Conservation (phyloP, 495 filamentous ascomycete species). For the Chaetomium cochliodes region DNA sequence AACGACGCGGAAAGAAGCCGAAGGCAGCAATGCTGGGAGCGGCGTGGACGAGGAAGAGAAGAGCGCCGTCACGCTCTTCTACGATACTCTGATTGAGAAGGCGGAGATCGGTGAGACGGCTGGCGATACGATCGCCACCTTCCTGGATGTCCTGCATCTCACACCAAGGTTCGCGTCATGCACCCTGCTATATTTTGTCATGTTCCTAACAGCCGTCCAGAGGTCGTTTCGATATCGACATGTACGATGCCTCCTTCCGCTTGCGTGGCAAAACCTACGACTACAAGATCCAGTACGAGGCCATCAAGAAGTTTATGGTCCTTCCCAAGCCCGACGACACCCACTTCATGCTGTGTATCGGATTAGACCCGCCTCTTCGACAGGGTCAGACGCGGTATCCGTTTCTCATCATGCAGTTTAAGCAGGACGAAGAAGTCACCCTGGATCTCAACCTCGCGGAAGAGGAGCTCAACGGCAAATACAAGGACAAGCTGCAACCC, state of each 20-base stretch:
- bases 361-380: constrained; percentile 90
- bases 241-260: constrained; percentile 98
- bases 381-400: constrained; percentile 98
- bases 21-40: constrained; percentile 65
- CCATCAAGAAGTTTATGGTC: constrained; percentile 97
- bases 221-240: constrained; percentile 99
- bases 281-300: constrained; percentile 98
- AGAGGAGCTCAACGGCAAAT: constrained; percentile 74
- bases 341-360: constrained; percentile 91
- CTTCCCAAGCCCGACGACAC: constrained; percentile 96
- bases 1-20: constrained; percentile 80
- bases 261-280: constrained; percentile 99
- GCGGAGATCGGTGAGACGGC: constrained; percentile 98
- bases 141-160: constrained; percentile 94
- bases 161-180: constrained; percentile 74
- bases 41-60: constrained; percentile 77
- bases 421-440: constrained; percentile 94
- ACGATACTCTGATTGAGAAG: constrained; percentile 96
- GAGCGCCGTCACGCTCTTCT: constrained; percentile 92
- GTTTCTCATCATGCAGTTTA: constrained; percentile 99
- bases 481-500: constrained; percentile 79
- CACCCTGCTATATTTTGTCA: not conserved
- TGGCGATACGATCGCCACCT: constrained; percentile 94
- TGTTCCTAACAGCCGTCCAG: constrained; percentile 52
- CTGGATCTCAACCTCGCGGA: constrained; percentile 98